Conservation (phyloP, 768 basidiomycete genomes). For the Paxillus ammoniavirescens region DNA sequence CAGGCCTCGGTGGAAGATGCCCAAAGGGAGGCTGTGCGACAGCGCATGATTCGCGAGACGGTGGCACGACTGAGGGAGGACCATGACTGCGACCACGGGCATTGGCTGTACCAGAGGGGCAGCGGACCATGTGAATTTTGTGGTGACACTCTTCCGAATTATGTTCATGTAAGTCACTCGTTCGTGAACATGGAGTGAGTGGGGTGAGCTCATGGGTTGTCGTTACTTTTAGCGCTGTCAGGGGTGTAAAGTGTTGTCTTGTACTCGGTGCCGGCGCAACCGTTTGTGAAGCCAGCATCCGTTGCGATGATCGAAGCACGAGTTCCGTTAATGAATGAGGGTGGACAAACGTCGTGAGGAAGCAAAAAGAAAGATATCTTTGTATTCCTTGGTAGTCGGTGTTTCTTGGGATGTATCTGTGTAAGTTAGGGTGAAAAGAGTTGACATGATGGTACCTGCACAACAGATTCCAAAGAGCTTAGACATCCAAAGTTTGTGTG, state of each 20-base stretch:
- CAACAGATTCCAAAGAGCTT: too few species aligned
- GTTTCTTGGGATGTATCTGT: background rate
- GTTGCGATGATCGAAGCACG: background rate
- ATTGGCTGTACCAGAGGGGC: slow-evolving; percentile 45
- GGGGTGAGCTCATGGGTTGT: background rate
- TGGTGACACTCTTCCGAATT: slow-evolving; percentile 36
- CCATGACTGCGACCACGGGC: slow-evolving; percentile 51
- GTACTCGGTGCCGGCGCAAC: slow-evolving; percentile 37
- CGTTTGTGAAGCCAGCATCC: slow-evolving; percentile 21
- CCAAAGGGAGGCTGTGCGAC: slow-evolving; percentile 5
- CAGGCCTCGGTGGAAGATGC: background rate
- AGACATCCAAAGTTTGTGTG: too few species aligned
- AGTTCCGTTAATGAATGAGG: background rate
- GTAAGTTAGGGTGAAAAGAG: too few species aligned
- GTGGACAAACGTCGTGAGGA: too few species aligned
- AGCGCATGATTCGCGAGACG: slow-evolving; percentile 27
- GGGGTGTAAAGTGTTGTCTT: slow-evolving; percentile 33
- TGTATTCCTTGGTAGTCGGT: background rate
- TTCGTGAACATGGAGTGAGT: background rate
- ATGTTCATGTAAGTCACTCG: slow-evolving; percentile 45
- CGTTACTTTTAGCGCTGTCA: slow-evolving; percentile 29
- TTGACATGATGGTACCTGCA: too few species aligned
- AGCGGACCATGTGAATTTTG: slow-evolving; percentile 49
- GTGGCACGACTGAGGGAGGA: slow-evolving; percentile 43
- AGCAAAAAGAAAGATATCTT: too few species aligned